Percentiles rank a stretch among this genome's conserved stretches.
Evolutionary conservation across 768 basidiomycete genomes (phyloP).

Genomic region (Roridomyces roridus): DNA sequence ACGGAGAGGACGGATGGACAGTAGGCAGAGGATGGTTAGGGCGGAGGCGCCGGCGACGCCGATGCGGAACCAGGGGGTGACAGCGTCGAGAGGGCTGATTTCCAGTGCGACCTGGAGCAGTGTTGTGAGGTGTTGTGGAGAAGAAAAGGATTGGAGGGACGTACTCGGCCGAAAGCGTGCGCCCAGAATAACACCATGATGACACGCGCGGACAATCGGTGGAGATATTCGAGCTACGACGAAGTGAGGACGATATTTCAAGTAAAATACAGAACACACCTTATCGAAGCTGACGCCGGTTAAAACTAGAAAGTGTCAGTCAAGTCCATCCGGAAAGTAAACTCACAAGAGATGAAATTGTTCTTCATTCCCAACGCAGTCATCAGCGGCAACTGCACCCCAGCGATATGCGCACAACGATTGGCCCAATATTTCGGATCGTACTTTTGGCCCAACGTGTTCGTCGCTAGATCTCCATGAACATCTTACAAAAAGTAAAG

Average conservation of each 20-base stretch:
- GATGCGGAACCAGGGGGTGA: constrained; percentile 11
- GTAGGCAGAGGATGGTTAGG: constrained; percentile 35
- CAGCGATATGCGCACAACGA: constrained; percentile 39
- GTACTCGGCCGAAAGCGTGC: constrained; percentile 38
- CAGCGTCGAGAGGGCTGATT: neutral
- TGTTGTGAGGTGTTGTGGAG: neutral
- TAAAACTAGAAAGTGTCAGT: constrained; percentile 33
- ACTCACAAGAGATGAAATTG: constrained; percentile 49
- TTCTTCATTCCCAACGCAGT: constrained; percentile 57
- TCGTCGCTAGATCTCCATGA: constrained; percentile 11
- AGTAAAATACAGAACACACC: neutral
- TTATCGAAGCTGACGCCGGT: constrained; percentile 42
- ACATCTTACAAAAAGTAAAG: neutral
- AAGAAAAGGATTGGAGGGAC: neutral
- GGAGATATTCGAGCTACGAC: constrained; percentile 38
- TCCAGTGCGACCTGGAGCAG: neutral
- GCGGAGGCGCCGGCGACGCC: constrained; percentile 29
- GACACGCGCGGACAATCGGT: constrained; percentile 47
- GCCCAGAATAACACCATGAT: constrained; percentile 44
- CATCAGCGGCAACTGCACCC: constrained; percentile 48
- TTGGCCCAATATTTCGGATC: constrained; percentile 25
- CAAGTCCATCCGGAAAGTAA: neutral
- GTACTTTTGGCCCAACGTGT: constrained; percentile 13
- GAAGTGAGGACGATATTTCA: neutral
- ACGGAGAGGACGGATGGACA: constrained; percentile 45